These are phyloP conservation scores for Gorgonomyces haynaldii DNA, from an alignment of 192 early-diverging fungal genomes.

Conservation along the genomic window DNA sequence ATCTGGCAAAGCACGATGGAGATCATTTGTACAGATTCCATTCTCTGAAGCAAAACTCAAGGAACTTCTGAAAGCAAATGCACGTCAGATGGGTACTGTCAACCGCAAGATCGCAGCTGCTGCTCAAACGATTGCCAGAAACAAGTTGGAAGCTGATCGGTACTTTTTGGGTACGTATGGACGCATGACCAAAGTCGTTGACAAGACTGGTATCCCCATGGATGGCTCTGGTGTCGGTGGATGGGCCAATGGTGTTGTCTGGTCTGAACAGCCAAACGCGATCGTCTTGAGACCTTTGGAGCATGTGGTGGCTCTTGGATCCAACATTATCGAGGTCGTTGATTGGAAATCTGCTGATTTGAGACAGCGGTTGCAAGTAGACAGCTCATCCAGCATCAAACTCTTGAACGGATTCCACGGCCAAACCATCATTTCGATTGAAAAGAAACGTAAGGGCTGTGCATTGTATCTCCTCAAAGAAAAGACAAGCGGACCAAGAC, in stretches of 20 bases:
- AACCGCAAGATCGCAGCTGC: conserved; percentile 48
- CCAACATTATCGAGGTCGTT: conserved; percentile 30
- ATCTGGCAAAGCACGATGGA: conserved; percentile 35
- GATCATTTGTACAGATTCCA: conserved; percentile 46
- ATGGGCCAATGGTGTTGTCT: conserved; percentile 41
- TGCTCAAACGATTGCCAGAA: conserved; percentile 5
- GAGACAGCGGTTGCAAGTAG: conserved; percentile 26
- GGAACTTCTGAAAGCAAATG: conserved; percentile 20
- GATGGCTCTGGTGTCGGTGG: conserved; percentile 42
- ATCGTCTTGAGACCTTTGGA: conserved; percentile 36
- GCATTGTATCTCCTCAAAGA: conserved; percentile 29
- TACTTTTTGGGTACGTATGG: conserved; percentile 45
- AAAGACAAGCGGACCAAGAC: conserved; percentile 1
- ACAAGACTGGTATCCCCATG: conserved; percentile 36
- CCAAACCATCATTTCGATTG: conserved; percentile 16
- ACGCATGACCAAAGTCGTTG: conserved; percentile 36
- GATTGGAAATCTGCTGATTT: conserved; percentile 36
- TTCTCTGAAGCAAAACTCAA: conserved; percentile 34
- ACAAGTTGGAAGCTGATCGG: conserved; percentile 14
- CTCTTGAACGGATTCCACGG: conserved; percentile 15
- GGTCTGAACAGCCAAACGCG: conserved; percentile 33
- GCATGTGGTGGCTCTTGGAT: conserved; percentile 31
- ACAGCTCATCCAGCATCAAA: conserved; percentile 12
- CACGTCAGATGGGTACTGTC: conserved; percentile 22
- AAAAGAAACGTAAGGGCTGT: conserved; percentile 24